Base-by-base conservation (phyloP, 1,139 yeast species). In the Kodamaea fungicola region DNA sequence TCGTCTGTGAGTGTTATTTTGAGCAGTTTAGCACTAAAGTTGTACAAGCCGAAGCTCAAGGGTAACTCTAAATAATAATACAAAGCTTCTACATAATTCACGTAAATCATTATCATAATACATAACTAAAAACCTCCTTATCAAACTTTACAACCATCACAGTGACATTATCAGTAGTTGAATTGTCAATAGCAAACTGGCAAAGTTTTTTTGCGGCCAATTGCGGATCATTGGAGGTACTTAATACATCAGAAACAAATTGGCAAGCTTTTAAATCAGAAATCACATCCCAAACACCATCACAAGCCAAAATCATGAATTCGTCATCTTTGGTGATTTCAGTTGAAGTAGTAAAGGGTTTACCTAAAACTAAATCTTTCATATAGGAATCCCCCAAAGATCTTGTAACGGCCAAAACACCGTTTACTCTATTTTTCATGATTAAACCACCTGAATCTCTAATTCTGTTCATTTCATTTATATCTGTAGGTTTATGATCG, bases 211-310 rank as follows among this genome's bases (percentile, higher is more conserved):
- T 74, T 8, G 95, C 83, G 0, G 95, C 96, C 31, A 61, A 61
- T 39, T 78, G 75, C 1, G 95, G 84, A 32, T 65, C 67, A 47
- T 80, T 81, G 9, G 72, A 62, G n/a, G 45, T 48, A 12, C 50
- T 49, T 35, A 71, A 64, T 13, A 59, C 50, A 28, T 74, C 75
- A 28, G 74, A 67, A 5, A 87, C 80, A 50, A 82, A 60, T 39
- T 82, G 81, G 42, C 94, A 86, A 0, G 97, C 97, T 39, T 76
- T 76, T 45, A 80, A 80, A 53, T 90, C 97, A 6, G 80, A 71
- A 37, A 90, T 72, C 2, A 90, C 96, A 57, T 90, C 97, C 97
- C 97, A 90, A 9, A 90, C 67, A 0, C 97, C 97, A 59, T 90
- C 97, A 58, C 97, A 89, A 1, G 96, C 97, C 42, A 90, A 64